These are phyloP conservation scores for Heritiera littoralis DNA, from an alignment of 345 rosid species.

Conservation along the genomic window DNA sequence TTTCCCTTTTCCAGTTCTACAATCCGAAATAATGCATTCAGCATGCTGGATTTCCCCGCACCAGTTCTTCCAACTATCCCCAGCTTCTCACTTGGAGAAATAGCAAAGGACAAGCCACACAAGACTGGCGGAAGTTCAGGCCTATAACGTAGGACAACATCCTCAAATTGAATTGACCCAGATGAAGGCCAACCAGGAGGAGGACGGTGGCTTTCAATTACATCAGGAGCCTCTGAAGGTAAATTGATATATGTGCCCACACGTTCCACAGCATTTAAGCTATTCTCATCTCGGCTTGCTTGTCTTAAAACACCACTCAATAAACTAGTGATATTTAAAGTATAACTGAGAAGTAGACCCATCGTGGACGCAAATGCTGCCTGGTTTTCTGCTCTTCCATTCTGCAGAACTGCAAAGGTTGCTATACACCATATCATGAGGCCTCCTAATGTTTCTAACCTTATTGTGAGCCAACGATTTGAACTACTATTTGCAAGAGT, in stretches of 20 bases:
- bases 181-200: constrained; percentile 83
- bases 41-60: constrained; percentile 93
- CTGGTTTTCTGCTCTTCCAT: constrained; percentile 61
- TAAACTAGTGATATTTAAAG: constrained; percentile 74
- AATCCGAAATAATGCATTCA: constrained; percentile 86
- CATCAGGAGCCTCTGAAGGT: constrained; percentile 81
- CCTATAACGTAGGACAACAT: constrained; percentile 80
- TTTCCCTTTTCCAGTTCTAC: constrained; percentile 84
- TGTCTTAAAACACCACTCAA: constrained; percentile 80
- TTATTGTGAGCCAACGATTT: constrained; percentile 83
- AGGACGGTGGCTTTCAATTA: constrained; percentile 66
- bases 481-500: constrained; percentile 77
- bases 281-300: constrained; percentile 93
- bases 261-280: constrained; percentile 93
- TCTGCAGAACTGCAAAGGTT: constrained; percentile 81
- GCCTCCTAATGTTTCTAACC: constrained; percentile 87
- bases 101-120: constrained; percentile 66
- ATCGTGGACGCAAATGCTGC: constrained; percentile 76
- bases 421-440: constrained; percentile 93
- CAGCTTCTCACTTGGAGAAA: constrained; percentile 73
- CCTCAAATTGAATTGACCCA: constrained; percentile 74
- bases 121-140: constrained; percentile 92
- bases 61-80: constrained; percentile 99
- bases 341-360: constrained; percentile 94
- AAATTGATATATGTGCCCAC: constrained; percentile 83